Percentiles rank a stretch among this genome's conserved stretches.
Conservation (phyloP, 2,329 filamentous ascomycete genomes). For the Lachnellula willkommii region DNA sequence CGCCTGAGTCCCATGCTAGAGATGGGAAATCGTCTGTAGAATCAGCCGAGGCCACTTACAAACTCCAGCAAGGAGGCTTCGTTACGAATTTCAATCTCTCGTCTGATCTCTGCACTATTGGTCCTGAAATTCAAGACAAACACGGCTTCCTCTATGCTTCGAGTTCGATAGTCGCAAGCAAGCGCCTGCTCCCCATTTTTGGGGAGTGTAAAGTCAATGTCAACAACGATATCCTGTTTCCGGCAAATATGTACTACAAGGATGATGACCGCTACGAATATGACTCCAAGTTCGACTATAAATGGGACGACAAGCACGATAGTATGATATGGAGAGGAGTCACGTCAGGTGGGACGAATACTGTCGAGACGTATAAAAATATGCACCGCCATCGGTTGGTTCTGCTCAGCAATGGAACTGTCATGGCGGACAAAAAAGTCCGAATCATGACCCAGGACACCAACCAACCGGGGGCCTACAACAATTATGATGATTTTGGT, state of each 20-base stretch:
- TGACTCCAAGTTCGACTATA: conserved; percentile 47
- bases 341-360: conserved; percentile 52
- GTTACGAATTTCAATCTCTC: conserved; percentile 54
- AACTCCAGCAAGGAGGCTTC: conserved; percentile 44
- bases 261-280: conserved; percentile 55
- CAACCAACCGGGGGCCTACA: conserved; percentile 37
- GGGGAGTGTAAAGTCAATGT: conserved; percentile 57
- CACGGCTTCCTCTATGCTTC: conserved; percentile 56
- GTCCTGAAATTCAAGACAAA: conserved; percentile 42
- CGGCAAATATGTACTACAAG: conserved; percentile 59
- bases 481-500: conserved; percentile 38
- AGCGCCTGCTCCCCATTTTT: conserved; percentile 55
- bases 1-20: conserved; percentile 47
- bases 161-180: conserved; percentile 45
- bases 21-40: conserved; percentile 31
- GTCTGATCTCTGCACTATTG: conserved; percentile 51
- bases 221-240: conserved; percentile 61
- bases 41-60: conserved; percentile 35
- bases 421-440: conserved; percentile 37
- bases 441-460: conserved; percentile 32
- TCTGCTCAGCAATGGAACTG: conserved; percentile 47
- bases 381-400: conserved; percentile 57
- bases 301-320: conserved; percentile 54
- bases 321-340: conserved; percentile 60
- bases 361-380: conserved; percentile 45